Conservation (phyloP, 2,329 filamentous ascomycete species). For the Aureobasidium sp. region DNA sequence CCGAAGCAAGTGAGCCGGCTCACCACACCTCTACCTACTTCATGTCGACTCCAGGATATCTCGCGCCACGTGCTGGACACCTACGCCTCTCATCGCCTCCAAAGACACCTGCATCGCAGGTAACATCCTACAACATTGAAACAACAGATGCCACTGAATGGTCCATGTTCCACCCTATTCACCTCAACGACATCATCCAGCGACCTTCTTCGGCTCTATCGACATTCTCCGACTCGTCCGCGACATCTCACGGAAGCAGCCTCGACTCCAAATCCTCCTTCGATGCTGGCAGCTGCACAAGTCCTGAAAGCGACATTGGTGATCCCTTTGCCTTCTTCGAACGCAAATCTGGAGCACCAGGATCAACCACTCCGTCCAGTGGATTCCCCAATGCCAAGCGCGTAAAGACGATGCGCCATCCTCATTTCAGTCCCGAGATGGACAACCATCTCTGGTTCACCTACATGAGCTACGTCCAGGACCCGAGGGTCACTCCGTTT, state of each 20-base stretch:
- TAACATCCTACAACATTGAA: conserved; percentile 15
- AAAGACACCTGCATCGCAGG: conserved; percentile 42
- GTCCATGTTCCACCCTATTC: conserved; percentile 23
- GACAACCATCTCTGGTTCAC: conserved; percentile 61
- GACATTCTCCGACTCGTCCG: conserved; percentile 54
- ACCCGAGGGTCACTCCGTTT: conserved; percentile 60
- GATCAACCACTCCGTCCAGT: conserved; percentile 22
- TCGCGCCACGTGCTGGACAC: conserved; percentile 35
- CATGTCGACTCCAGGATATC: conserved; percentile 28
- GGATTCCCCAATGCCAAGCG: conserved; percentile 33
- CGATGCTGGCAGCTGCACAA: conserved; percentile 51
- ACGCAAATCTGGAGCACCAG: conserved; percentile 21
- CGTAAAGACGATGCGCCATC: conserved; percentile 35
- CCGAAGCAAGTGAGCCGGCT: conserved; percentile 31
- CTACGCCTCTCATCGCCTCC: conserved; percentile 40
- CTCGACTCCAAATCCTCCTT: conserved; percentile 50
- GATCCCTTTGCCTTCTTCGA: conserved; percentile 45
- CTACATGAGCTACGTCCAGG: conserved; percentile 59
- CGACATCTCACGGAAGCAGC: conserved; percentile 54
- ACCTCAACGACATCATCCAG: conserved; percentile 37
- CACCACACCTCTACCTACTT: conserved; percentile 24
- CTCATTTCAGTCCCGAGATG: conserved; percentile 55
- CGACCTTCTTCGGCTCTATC: conserved; percentile 54
- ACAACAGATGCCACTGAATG: conserved; percentile 7
- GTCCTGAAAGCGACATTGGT: conserved; percentile 51